Base-by-base conservation (phyloP, 495 filamentous ascomycete genomes). In the Coniosporium apollinis region DNA sequence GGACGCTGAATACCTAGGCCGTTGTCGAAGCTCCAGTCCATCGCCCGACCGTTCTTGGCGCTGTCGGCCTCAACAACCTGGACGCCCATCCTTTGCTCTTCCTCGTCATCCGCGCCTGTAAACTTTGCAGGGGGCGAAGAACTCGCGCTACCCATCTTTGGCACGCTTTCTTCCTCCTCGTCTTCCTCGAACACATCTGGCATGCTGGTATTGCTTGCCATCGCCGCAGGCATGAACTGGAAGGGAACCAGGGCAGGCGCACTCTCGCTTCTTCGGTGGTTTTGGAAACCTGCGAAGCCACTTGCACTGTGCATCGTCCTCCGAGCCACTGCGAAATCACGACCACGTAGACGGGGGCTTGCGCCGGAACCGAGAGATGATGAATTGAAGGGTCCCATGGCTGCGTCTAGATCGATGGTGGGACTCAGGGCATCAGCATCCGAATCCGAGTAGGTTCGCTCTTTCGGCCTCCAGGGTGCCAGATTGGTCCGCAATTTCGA, bases 161-260 rank as follows among this genome's bases (percentile, higher is more conserved):
- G 24, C 7, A 8, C 45, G 24, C 57, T 52, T 21, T 64, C 57
- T 38, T 93, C 82, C 43, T 91, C 85, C 44, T 94, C 89, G 35
- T 97, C 89, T 55, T 94, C 89, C 51, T 94, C 84, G 42, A 94
- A 92, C 4, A 94, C 89, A 55, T 94, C 89, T 14, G 77, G 78
- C 67, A 83, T 74, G 3, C 72, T 74, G 0, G 72, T 76, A 46
- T 66, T 74, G 50, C 66, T 77, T 30, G 62, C 71, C 32, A 72
- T 36, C n/a, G 41, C 22, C 15, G 40, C 30, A 65, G 26, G 64
- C 63, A 34, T 66, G 61, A 38, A 72, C 60, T 87, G 84, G 44
- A 93, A 83, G 5, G 84, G 75, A 28, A 73, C 74, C 66, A 93
- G 73, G 45, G 79, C 82, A 4, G 89, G 89, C 7, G 89, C 85